Percentiles rank a stretch among this genome's conserved stretches.
Evolutionary conservation across 1,284 basidiomycete genomes (phyloP).

Genomic region (Papiliotrema laurentii): DNA sequence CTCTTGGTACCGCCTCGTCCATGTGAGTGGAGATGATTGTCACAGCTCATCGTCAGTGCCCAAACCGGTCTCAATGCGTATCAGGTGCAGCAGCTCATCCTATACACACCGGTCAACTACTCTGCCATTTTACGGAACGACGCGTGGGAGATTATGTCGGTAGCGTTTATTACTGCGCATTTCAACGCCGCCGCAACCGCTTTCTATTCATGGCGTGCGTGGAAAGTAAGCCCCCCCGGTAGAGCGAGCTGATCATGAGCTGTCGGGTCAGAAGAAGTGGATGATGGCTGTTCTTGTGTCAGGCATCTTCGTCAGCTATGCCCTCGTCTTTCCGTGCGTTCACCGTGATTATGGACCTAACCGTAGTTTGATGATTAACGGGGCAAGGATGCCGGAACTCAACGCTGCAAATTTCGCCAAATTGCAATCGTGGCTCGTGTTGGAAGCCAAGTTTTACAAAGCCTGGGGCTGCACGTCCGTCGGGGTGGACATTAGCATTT

Average conservation of each 20-base stretch:
- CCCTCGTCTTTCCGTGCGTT: background rate
- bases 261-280: slow-evolving; percentile 1
- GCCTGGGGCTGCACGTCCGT: slow-evolving; percentile 2
- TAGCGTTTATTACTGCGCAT: background rate
- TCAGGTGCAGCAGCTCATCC: slow-evolving; percentile 1
- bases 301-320: background rate
- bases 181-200: slow-evolving; percentile 1
- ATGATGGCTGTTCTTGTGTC: background rate
- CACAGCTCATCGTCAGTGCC: background rate
- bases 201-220: slow-evolving; percentile 1
- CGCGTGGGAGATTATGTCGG: background rate
- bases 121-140: background rate
- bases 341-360: background rate
- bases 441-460: slow-evolving; percentile 1
- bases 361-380: background rate
- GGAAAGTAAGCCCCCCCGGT: background rate
- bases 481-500: slow-evolving; percentile 1
- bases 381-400: background rate
- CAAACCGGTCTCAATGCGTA: background rate
- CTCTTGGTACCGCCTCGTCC: background rate
- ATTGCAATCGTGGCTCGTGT: background rate
- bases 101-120: background rate
- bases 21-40: background rate
- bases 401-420: background rate
- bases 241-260: background rate